These are phyloP conservation scores for Xerocomus nothofagi DNA, from an alignment of 1,284 basidiomycete genomes.

Conservation along the genomic window DNA sequence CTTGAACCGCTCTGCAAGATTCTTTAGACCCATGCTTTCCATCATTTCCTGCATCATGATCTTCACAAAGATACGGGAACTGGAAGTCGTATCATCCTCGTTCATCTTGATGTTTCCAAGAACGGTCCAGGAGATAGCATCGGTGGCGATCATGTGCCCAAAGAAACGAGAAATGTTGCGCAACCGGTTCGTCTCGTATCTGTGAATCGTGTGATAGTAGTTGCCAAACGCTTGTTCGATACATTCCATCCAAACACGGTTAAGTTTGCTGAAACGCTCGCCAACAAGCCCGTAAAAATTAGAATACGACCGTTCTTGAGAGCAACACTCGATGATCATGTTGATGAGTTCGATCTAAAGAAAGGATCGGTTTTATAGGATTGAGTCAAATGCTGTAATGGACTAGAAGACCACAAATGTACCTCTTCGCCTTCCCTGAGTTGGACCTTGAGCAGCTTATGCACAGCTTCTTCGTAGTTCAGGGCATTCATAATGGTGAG, in stretches of 20 bases:
- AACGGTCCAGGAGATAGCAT: slow-evolving; percentile 88
- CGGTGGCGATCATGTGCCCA: slow-evolving; percentile 83
- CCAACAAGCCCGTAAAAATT: slow-evolving; percentile 96
- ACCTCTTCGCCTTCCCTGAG: slow-evolving; percentile 93
- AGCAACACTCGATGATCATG: slow-evolving; percentile 99
- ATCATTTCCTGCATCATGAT: slow-evolving; percentile 94
- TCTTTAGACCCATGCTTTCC: slow-evolving; percentile 89
- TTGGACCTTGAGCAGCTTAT: slow-evolving; percentile 94
- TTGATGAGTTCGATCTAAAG: slow-evolving; percentile 89
- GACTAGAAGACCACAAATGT: slow-evolving; percentile 21
- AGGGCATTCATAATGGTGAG: slow-evolving; percentile 98
- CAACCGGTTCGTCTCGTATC: slow-evolving; percentile 97
- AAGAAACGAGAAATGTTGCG: slow-evolving; percentile 98
- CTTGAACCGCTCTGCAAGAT: slow-evolving; percentile 81
- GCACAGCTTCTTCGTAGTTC: slow-evolving; percentile 98
- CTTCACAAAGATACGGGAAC: slow-evolving; percentile 96
- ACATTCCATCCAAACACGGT: slow-evolving; percentile 89
- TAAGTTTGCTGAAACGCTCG: slow-evolving; percentile 95
- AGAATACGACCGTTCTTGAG: slow-evolving; percentile 96
- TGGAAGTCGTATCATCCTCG: slow-evolving; percentile 96
- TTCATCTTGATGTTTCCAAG: slow-evolving; percentile 89
- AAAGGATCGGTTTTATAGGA: slow-evolving; percentile 2
- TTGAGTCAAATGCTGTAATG: not conserved
- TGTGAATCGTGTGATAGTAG: slow-evolving; percentile 97
- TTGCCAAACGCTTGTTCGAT: slow-evolving; percentile 87